Base-by-base conservation (phyloP, 257 asterid species). In the Nyctanthes arbortristis region DNA sequence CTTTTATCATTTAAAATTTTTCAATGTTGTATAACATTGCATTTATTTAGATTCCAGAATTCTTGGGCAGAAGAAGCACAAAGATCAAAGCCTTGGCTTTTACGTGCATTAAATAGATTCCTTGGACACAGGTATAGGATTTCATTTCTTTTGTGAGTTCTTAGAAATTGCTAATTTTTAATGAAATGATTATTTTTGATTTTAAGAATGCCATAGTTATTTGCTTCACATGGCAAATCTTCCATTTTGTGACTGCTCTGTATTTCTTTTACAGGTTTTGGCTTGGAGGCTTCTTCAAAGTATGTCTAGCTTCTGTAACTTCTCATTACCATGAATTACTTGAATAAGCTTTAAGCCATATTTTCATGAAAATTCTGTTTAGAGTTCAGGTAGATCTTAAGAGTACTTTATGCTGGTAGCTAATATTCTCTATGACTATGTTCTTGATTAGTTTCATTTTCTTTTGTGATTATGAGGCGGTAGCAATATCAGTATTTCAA, bases 221-320 rank as follows among this genome's bases (percentile, higher is more conserved):
- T 22, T n/a, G 29, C 37, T 28, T 62, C 36, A 34, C 56, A 35
- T 71, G 65, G 67, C 64, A 63, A 39, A 63, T 70, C 3, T 39
- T 67, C 72, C 22, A 59, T 33, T 82, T 67, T 12, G 68, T 67
- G 22, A 24, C 13, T 70, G 34, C 67, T 70, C 52, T 56, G 34
- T 31, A 45, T 55, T 36, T 65, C 49, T 76, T 22, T 32, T 76
- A 43, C 90, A 92, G 98, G 89, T 89, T 92, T 77, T 89, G 98
- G 98, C 86, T 32, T 60, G 98, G 96, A 69, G 98, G 98, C 77
- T 63, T 86, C 85, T 92, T 86, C 83, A 92, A 88, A 78, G 98
- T 89, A 80, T 78, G 71, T 80, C 45, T 68, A 52, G 30, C 71
- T 77, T 63, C 13, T 68, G 57, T 69, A 47, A 66, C 72, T 76